Conservation (phyloP, 495 filamentous ascomycete genomes). For the Penicillium robsamsonii region DNA sequence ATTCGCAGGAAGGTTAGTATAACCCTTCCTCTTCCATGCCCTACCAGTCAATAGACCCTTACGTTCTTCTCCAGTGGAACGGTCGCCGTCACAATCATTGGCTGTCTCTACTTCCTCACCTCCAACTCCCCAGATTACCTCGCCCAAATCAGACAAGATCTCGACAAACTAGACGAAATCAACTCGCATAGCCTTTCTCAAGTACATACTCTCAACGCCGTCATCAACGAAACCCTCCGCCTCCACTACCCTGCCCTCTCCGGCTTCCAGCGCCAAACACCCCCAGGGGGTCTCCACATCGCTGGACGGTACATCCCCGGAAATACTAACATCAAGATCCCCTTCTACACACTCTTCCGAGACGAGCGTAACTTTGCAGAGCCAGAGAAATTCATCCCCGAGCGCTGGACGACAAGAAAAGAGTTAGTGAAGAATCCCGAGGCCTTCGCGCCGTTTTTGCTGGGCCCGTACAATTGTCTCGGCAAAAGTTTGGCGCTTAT, state of each 20-base stretch:
- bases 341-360: slow-evolving; percentile 31
- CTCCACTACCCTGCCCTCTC: slow-evolving; percentile 29
- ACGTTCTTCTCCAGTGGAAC: no score
- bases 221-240: slow-evolving; percentile 55
- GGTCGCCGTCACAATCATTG: no score
- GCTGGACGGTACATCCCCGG: slow-evolving; percentile 31
- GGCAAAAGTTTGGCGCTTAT: slow-evolving; percentile 53
- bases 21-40: no score
- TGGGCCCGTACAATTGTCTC: slow-evolving; percentile 46
- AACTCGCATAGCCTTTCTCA: no score
- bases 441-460: slow-evolving; percentile 34
- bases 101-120: no score
- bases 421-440: slow-evolving; percentile 34
- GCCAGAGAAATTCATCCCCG: slow-evolving; percentile 41
- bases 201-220: slow-evolving; percentile 47
- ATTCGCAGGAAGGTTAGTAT: no score
- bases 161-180: no score
- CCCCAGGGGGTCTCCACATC: slow-evolving; percentile 22
- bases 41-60: no score
- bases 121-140: no score
- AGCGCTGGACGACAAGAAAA: slow-evolving; percentile 41
- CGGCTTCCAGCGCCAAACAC: slow-evolving; percentile 21
- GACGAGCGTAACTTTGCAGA: slow-evolving; percentile 30
- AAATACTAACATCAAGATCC: slow-evolving; percentile 27
- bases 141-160: no score